A percentile compares a stretch with the other conserved stretches of the same genome.
phyloP scores from a whole-genome alignment of 805 yeast species.

The Wickerhamomyces bovis region DNA sequence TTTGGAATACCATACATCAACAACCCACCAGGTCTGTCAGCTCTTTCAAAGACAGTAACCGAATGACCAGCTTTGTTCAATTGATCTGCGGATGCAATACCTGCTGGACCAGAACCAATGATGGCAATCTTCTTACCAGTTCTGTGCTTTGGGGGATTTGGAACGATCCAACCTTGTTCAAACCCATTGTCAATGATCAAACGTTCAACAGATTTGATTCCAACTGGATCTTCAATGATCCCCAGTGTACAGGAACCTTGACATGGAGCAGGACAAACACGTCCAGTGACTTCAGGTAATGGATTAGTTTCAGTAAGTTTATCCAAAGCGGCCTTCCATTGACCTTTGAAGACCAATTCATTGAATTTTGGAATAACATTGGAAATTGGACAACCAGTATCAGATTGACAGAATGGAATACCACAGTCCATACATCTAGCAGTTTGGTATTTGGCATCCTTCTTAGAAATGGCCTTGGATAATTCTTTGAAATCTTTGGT shows the following conservation, averaged over 20 bases:
- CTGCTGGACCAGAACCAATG: slow-evolving; percentile 97
- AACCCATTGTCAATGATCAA: slow-evolving; percentile 95
- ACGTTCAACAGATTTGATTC: slow-evolving; percentile 92
- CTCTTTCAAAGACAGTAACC: slow-evolving; percentile 88
- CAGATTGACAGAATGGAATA: slow-evolving; percentile 97
- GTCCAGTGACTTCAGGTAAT: slow-evolving; percentile 90
- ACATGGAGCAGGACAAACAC: slow-evolving; percentile 99
- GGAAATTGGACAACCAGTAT: slow-evolving; percentile 96
- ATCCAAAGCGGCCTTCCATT: slow-evolving; percentile 92
- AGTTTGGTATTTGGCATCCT: slow-evolving; percentile 84
- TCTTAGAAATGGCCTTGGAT: slow-evolving; percentile 72
- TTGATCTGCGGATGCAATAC: slow-evolving; percentile 95
- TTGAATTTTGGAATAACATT: slow-evolving; percentile 98
- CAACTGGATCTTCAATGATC: slow-evolving; percentile 90
- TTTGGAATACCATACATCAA: slow-evolving; percentile 99
- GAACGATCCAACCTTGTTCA: slow-evolving; percentile 94
- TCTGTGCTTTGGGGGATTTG: slow-evolving; percentile 69
- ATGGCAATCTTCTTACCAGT: slow-evolving; percentile 83
- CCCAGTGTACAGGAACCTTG: slow-evolving; percentile 96
- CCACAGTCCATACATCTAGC: slow-evolving; percentile 99
- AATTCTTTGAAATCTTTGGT: slow-evolving; percentile 90
- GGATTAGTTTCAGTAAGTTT: slow-evolving; percentile 92
- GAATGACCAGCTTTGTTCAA: slow-evolving; percentile 91
- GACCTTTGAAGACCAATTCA: slow-evolving; percentile 88
- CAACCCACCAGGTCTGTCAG: slow-evolving; percentile 95